Evolutionary conservation across 169 alveolate genomes (phyloP), one percentile per base, ranked within the genome.

Genomic region (Plasmodium gonderi): DNA sequence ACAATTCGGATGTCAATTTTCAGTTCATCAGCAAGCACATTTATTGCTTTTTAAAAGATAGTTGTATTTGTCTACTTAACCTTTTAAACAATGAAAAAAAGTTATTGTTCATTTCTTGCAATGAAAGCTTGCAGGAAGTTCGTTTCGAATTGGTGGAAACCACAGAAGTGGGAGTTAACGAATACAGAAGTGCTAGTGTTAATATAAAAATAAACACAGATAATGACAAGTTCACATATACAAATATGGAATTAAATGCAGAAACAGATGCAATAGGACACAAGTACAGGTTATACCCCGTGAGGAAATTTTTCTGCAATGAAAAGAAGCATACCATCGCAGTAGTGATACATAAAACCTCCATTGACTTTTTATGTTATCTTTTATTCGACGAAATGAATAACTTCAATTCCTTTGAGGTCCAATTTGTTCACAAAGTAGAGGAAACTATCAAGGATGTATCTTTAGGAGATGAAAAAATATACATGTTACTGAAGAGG

Each of bases 1-100:
- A 67, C 65, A 67, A 47, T 68, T 67, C 80, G 12, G n/a, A 20
- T 17, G 11, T 11, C 49, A 9, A 44, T 76, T 69, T 83, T 6
- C 92, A 83, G 12, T 72, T 69, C 51, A 83, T 83, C 38, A 83
- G 82, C 40, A 42, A 69, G 20, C 17, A 83, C 23, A 44, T 83
- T 45, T 36, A 60, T 72, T 83, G 92, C 77, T 72, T 83, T 36
- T 17, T 83, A 76, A 72, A 69, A 31, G 81, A 64, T 36, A 51
- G 74, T 47, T 69, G 77, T 49, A 68, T 83, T 14, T 83, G 92
- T 83, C 42, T 83, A 3, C 38, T 69, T 14, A 44, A 83, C 64
- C 64, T 83, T 26, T 4, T 44, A 49, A 83, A 69, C 72, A 69
- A 47, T 42, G 92, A 83, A 54, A 69, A 76, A 44, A 83, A 72